phyloP scores from a whole-genome alignment of 1,284 basidiomycete genomes.

The Tilletia horrida region DNA sequence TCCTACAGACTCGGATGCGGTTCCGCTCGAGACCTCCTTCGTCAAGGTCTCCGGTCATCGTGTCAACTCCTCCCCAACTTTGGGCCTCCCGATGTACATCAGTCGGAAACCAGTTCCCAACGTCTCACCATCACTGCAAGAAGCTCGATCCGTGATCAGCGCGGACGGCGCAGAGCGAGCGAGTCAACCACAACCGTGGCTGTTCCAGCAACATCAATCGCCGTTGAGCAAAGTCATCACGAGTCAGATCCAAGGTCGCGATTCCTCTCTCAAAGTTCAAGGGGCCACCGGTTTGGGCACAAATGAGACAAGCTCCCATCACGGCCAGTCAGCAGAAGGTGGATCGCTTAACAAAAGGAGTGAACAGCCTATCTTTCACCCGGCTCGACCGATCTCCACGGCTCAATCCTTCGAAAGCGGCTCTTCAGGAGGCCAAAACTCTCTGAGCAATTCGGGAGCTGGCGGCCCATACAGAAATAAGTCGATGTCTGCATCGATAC shows the following conservation, averaged over 20 bases:
- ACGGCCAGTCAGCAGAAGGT: neutral
- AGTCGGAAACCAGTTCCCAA: neutral
- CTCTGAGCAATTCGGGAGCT: too few species aligned
- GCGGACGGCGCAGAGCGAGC: neutral
- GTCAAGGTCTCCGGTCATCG: neutral
- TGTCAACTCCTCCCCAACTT: neutral
- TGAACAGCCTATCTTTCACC: neutral
- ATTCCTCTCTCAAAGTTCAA: neutral
- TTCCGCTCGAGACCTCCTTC: neutral
- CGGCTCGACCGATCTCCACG: neutral
- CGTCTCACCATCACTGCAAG: neutral
- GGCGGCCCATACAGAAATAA: neutral
- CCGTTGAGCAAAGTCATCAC: neutral
- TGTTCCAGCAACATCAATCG: neutral
- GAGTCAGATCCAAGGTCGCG: slow-evolving; percentile 1
- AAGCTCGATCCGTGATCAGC: too few species aligned
- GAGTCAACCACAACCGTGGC: neutral
- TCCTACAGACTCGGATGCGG: neutral
- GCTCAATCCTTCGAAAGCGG: neutral
- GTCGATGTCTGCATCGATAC: slow-evolving; percentile 10
- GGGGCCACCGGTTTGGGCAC: neutral
- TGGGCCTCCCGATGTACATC: neutral
- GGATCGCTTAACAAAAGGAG: neutral
- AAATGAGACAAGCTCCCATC: neutral
- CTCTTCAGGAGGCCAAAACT: neutral